Evolutionary conservation across 169 alveolate species (phyloP).

Genomic region (Cryptosporidium ryanae): DNA sequence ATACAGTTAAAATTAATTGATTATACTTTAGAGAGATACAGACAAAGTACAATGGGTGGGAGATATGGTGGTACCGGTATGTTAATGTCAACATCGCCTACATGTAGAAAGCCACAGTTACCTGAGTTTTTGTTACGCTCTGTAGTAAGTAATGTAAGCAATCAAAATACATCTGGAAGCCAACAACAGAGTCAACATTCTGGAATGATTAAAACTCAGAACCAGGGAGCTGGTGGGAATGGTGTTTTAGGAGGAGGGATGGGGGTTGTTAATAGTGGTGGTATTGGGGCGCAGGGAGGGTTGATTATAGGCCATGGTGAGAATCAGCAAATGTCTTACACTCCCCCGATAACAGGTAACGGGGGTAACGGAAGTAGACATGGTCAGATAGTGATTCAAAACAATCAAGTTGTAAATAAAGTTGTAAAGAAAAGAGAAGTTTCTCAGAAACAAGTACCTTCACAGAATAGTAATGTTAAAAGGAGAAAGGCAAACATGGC

Average conservation of each 20-base stretch:
- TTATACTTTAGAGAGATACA: constrained; percentile 53
- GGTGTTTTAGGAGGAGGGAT: background rate
- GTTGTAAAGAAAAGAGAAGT: constrained; percentile 54
- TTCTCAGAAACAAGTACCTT: constrained; percentile 8
- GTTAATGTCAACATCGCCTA: constrained; percentile 57
- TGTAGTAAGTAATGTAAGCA: constrained; percentile 1
- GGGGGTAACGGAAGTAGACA: background rate
- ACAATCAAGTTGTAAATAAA: constrained; percentile 30
- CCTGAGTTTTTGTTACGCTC: constrained; percentile 73
- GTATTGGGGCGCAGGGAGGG: background rate
- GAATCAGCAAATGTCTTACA: constrained; percentile 21
- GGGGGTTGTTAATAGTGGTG: background rate
- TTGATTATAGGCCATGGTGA: background rate
- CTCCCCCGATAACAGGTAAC: constrained; percentile 31
- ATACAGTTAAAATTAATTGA: constrained; percentile 54
- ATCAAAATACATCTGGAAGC: background rate
- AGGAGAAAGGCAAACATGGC: constrained; percentile 37
- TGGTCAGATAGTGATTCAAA: constrained; percentile 24
- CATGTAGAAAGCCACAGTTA: constrained; percentile 71
- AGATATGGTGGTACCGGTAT: constrained; percentile 74
- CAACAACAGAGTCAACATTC: background rate
- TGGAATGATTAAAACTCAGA: background rate
- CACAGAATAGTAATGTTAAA: constrained; percentile 16
- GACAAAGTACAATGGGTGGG: constrained; percentile 76
- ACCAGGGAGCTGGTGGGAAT: background rate